phyloP scores from a whole-genome alignment of 768 basidiomycete species.

The Auricularia cornea region DNA sequence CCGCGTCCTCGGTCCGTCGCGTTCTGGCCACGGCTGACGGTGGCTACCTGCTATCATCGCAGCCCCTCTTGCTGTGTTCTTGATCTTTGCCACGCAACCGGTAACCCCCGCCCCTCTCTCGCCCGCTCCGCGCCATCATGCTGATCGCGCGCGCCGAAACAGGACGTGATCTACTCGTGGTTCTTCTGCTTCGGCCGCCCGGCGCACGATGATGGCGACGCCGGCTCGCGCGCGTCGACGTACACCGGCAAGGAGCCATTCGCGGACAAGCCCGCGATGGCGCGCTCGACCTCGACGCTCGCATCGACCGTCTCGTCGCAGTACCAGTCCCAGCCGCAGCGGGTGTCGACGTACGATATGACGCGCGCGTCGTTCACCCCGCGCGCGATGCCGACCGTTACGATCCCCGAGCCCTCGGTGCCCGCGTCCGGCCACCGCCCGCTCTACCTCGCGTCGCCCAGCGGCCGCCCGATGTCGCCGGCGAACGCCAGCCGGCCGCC shows the following conservation, averaged over 20 bases:
- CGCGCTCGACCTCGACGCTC: background rate
- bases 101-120: background rate
- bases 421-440: background rate
- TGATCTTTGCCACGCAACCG: background rate
- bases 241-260: too few species aligned
- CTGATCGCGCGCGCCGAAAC: background rate
- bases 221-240: background rate
- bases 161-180: background rate
- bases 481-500: background rate
- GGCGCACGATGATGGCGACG: background rate
- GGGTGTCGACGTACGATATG: too few species aligned
- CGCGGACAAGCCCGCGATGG: background rate
- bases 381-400: too few species aligned
- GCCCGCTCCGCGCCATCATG: background rate
- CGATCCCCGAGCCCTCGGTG: background rate
- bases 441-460: background rate
- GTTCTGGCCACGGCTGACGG: too few species aligned
- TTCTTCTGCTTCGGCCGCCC: slow-evolving; percentile 1
- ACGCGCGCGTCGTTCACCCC: too few species aligned
- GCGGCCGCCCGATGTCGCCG: background rate
- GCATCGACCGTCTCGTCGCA: too few species aligned
- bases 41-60: too few species aligned
- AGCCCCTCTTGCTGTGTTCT: background rate
- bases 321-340: too few species aligned
- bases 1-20: background rate